A percentile compares a stretch with the other conserved stretches of the same genome.
Evolutionary conservation across 495 filamentous ascomycete genomes (phyloP).

Genomic region (Hyaloscypha variabilis): DNA sequence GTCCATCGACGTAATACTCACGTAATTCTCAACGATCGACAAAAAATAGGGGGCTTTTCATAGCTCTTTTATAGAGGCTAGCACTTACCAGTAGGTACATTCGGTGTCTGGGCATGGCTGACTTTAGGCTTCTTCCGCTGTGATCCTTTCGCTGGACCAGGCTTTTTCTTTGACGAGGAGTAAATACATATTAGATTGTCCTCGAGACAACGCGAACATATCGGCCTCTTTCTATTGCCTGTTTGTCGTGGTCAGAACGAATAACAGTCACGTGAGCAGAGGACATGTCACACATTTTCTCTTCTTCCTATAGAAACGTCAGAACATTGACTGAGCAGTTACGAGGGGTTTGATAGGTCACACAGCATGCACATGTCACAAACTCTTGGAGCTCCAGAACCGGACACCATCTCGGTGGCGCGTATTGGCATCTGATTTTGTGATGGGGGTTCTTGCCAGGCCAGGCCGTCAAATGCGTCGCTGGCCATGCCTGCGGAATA

Average conservation of each 20-base stretch:
- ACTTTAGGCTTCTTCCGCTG: slow-evolving; percentile 8
- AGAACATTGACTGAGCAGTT: background rate
- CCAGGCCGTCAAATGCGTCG: too few relatives aligned
- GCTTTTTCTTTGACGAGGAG: slow-evolving; percentile 31
- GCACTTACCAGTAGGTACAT: background rate
- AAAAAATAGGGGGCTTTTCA: too few relatives aligned
- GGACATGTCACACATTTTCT: background rate
- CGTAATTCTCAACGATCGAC: too few relatives aligned
- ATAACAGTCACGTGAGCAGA: background rate
- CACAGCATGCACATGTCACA: slow-evolving; percentile 14
- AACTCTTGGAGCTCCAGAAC: too few relatives aligned
- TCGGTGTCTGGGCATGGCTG: background rate
- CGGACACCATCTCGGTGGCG: too few relatives aligned
- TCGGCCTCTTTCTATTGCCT: slow-evolving; percentile 2
- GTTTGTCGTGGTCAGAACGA: background rate
- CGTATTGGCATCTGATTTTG: too few relatives aligned
- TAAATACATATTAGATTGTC: slow-evolving; percentile 29
- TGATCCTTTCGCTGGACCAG: slow-evolving; percentile 30
- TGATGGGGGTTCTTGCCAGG: too few relatives aligned
- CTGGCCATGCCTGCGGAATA: too few relatives aligned
- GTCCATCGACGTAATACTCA: too few relatives aligned
- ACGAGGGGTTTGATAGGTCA: background rate
- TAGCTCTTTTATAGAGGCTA: too few relatives aligned
- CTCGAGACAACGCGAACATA: slow-evolving; percentile 17
- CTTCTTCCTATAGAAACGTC: background rate